Evolutionary conservation across 495 filamentous ascomycete species (phyloP).

Genomic region (Hyaloscypha bicolor): DNA sequence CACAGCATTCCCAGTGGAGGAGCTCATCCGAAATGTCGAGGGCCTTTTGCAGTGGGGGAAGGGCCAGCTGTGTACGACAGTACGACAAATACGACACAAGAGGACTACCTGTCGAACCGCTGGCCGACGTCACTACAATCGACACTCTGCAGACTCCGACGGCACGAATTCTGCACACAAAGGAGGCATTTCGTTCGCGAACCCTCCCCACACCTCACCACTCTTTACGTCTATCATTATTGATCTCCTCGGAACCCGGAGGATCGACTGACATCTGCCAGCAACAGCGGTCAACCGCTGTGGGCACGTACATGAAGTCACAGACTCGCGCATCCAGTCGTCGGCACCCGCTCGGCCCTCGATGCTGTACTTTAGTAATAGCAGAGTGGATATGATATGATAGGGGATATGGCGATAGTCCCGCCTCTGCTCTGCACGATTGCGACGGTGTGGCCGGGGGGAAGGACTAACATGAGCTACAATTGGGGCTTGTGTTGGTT

Average conservation of each 20-base stretch:
- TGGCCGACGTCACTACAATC: not conserved
- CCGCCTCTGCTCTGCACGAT: not conserved
- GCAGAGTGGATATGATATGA: not conserved
- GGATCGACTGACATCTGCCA: not conserved
- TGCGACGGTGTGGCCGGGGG: too few relatives aligned
- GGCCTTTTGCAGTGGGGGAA: not conserved
- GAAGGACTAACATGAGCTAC: not conserved
- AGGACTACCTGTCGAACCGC: not conserved
- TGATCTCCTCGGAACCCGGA: not conserved
- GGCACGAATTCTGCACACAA: too few relatives aligned
- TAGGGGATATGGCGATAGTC: not conserved
- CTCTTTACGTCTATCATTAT: not conserved
- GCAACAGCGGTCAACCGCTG: not conserved
- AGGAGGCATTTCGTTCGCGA: not conserved
- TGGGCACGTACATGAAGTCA: slow-evolving; percentile 1
- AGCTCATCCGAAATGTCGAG: slow-evolving; percentile 15
- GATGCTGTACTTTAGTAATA: not conserved
- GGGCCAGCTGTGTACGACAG: too few relatives aligned
- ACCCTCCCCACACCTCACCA: not conserved
- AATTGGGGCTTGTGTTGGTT: not conserved
- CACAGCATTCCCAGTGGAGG: not conserved
- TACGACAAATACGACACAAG: too few relatives aligned
- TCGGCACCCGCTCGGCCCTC: not conserved
- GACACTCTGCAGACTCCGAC: not conserved
- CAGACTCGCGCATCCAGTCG: not conserved